Percentiles rank a stretch among this genome's conserved stretches.
phyloP scores from a whole-genome alignment of 2,329 filamentous ascomycete genomes.

The Fusarium anthophilum region DNA sequence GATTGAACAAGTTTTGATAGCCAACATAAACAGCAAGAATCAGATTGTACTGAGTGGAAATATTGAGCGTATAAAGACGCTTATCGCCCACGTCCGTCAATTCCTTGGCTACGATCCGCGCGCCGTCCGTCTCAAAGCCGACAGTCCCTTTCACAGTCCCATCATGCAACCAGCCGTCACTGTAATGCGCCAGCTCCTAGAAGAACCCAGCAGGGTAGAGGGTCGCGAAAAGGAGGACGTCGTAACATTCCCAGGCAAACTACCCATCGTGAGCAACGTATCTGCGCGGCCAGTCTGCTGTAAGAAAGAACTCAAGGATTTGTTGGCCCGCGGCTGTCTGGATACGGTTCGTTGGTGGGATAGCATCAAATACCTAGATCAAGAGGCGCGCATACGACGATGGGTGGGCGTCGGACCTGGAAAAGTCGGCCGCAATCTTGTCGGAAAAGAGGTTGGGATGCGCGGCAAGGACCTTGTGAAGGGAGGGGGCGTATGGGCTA shows the following conservation, averaged over 20 bases:
- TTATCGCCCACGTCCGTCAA: slow-evolving; percentile 85
- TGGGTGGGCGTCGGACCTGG: slow-evolving; percentile 95
- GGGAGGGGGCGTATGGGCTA: slow-evolving; percentile 92
- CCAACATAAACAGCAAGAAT: slow-evolving; percentile 95
- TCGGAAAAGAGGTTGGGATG: slow-evolving; percentile 95
- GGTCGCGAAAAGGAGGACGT: slow-evolving; percentile 69
- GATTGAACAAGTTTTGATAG: slow-evolving; percentile 88
- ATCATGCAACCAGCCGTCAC: slow-evolving; percentile 87
- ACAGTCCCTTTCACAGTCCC: slow-evolving; percentile 90
- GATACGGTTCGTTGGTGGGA: slow-evolving; percentile 97
- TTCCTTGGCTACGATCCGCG: slow-evolving; percentile 93
- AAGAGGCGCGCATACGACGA: slow-evolving; percentile 80
- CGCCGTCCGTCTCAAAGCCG: slow-evolving; percentile 85
- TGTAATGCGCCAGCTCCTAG: slow-evolving; percentile 75
- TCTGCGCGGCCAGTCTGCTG: slow-evolving; percentile 80
- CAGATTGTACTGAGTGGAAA: slow-evolving; percentile 94
- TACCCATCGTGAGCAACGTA: slow-evolving; percentile 89
- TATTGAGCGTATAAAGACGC: slow-evolving; percentile 81
- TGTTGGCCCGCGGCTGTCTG: slow-evolving; percentile 83
- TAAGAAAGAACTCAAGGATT: slow-evolving; percentile 78
- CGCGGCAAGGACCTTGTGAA: slow-evolving; percentile 79
- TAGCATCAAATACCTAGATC: slow-evolving; percentile 87
- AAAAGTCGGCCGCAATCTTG: slow-evolving; percentile 91
- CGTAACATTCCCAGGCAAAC: slow-evolving; percentile 76
- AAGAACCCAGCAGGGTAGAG: slow-evolving; percentile 63